Evolutionary conservation across 148 eudicot species (phyloP), one percentile per base, ranked within the genome.

Genomic region (Heliosperma pusillum): DNA sequence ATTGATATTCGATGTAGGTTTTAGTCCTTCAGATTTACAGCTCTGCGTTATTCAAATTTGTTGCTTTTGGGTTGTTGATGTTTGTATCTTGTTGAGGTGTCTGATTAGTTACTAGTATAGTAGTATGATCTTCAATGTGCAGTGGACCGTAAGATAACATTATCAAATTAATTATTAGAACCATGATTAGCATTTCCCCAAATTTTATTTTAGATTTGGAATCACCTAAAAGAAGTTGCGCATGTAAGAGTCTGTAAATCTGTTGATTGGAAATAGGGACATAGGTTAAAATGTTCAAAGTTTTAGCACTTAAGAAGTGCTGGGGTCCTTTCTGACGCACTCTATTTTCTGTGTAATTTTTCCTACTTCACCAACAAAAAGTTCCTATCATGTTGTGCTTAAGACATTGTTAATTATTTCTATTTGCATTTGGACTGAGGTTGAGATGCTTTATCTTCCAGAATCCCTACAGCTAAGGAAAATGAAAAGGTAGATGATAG

Each of bases 381-480:
- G 55, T 50, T 36, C 7, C 42, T 3, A 50, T 50, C 55, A 16
- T 16, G 17, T 50, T 50, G 55, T 7, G 55, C 7, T 6, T 36
- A 6, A 0, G 10, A 36, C 42, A 36, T 36, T 36, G 42, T 6
- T 36, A 40, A 19, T 30, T 55, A 66, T 74, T 50, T 45, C 12
- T 0, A 71, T 30, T 70, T 73, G 64, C 55, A 72, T 17, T 27
- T 72, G 19, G 45, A 30, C 24, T 74, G 25, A 74, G 50, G 73
- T 25, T 66, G 62, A 69, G 5, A 73, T 74, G 8, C 59, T 59
- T 73, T 44, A 36, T 33, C 80, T 66, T 55, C 19, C 88, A 94
- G 98, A 82, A 85, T 85, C 71, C 82, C 98, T 22, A 79, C 90
- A 55, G 81, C 66, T 42, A 90, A 86, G 81, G 90, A 81, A 81